A percentile compares a stretch with the other conserved stretches of the same genome.
These are phyloP conservation scores for Mesostigma viride DNA, from an alignment of 139 green algal genomes.

Conservation along the genomic window DNA sequence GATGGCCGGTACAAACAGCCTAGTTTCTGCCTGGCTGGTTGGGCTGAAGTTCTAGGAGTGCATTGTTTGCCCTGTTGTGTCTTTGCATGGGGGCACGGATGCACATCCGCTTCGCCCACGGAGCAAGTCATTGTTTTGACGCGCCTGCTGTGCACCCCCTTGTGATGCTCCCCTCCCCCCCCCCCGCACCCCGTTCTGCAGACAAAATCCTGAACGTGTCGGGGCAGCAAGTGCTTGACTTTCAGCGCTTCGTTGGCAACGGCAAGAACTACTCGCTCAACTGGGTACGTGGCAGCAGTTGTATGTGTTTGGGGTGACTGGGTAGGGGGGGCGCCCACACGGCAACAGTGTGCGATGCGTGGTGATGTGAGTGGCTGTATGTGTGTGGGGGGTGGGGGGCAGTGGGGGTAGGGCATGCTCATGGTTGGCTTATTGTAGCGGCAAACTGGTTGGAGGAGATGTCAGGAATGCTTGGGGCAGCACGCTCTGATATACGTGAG, in stretches of 20 bases:
- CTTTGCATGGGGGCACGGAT: not conserved
- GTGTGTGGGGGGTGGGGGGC: too few relatives aligned
- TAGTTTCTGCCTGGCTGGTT: too few relatives aligned
- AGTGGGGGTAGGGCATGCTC: too few relatives aligned
- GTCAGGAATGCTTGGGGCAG: too few relatives aligned
- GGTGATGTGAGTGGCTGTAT: too few relatives aligned
- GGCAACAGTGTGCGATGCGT: too few relatives aligned
- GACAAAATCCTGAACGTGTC: constrained; percentile 17
- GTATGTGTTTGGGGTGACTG: not conserved
- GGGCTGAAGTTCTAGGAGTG: not conserved
- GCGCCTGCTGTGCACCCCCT: not conserved
- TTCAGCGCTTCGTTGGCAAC: constrained; percentile 41
- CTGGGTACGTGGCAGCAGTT: constrained; percentile 29
- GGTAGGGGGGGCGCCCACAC: too few relatives aligned
- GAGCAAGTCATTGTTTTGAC: not conserved
- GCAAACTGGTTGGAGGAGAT: too few relatives aligned
- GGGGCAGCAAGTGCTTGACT: constrained; percentile 45
- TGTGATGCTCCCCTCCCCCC: not conserved
- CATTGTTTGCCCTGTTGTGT: not conserved
- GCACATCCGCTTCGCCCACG: not conserved
- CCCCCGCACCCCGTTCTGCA: not conserved
- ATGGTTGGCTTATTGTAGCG: too few relatives aligned
- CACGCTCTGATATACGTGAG: too few relatives aligned
- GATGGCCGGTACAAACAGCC: too few relatives aligned
- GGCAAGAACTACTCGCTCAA: constrained; percentile 37